Percentiles rank a stretch among this genome's conserved stretches.
Conservation (phyloP, 1,284 basidiomycete species). For the Cryptococcus deneoformans region DNA sequence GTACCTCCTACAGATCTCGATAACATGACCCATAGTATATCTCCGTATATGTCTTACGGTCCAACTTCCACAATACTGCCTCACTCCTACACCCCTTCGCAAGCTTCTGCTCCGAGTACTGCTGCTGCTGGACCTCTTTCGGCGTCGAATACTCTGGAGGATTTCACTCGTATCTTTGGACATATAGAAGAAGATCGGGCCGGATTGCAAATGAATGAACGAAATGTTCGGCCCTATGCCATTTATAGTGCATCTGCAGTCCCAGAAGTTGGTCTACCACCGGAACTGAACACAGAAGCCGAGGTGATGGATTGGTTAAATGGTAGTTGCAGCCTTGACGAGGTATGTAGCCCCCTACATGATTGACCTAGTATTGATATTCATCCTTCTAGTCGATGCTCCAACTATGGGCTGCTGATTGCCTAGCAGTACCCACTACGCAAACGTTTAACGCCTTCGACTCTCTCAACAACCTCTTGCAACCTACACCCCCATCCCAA, state of each 20-base stretch:
- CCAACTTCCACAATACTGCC: not conserved
- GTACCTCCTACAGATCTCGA: not conserved
- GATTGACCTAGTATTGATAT: not conserved
- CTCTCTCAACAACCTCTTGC: constrained; percentile 17
- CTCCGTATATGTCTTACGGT: not conserved
- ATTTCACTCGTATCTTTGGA: constrained; percentile 17
- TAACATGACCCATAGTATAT: too few relatives aligned
- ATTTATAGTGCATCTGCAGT: not conserved
- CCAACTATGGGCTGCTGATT: constrained; percentile 34
- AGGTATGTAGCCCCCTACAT: constrained; percentile 12
- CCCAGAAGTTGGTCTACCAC: not conserved
- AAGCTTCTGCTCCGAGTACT: not conserved
- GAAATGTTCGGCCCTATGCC: too few relatives aligned
- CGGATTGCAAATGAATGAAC: not conserved
- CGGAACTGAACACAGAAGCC: not conserved
- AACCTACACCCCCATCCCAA: constrained; percentile 9
- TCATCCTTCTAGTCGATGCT: constrained; percentile 18
- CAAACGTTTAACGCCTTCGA: constrained; percentile 21
- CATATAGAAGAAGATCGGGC: constrained; percentile 1
- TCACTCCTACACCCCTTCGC: not conserved
- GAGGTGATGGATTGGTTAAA: constrained; percentile 10
- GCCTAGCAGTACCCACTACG: constrained; percentile 17
- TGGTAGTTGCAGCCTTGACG: constrained; percentile 20
- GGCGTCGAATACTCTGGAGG: constrained; percentile 11
- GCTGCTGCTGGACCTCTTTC: not conserved